Base-by-base conservation (phyloP, 2,329 filamentous ascomycete species). In the Plenodomus lindquistii region DNA sequence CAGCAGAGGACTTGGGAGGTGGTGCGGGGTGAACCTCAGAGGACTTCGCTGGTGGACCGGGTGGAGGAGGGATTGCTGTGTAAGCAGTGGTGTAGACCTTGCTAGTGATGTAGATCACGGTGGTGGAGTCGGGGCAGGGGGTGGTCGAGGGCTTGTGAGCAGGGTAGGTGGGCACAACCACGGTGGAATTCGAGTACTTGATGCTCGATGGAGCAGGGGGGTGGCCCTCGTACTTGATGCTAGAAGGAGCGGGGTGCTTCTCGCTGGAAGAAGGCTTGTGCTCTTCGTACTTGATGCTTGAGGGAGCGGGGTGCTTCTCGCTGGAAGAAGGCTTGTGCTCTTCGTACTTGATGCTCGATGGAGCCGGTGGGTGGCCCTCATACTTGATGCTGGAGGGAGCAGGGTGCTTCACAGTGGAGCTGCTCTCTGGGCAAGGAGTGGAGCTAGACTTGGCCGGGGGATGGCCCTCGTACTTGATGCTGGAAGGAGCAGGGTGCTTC, bases 31-130 rank as follows among this genome's bases (percentile, higher is more conserved):
- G 40, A 10, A 44, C 39, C 21, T 37, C n/a, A n/a, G n/a, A 15
- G 17, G 38, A 6, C 18, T 18, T 42, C n/a, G 44, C 29, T 16
- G 27, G 20, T 10, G 44, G n/a, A n/a, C n/a, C n/a, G n/a, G n/a
- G n/a, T n/a, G n/a, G n/a, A n/a, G n/a, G n/a, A n/a, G n/a, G n/a
- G n/a, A n/a, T n/a, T n/a, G n/a, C n/a, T n/a, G n/a, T n/a, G n/a
- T n/a, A n/a, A n/a, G n/a, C n/a, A n/a, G n/a, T n/a, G n/a, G n/a
- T n/a, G 22, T 42, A 37, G n/a, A 18, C 31, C 37, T 46, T 55
- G 15, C 49, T 55, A 44, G 52, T 31, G 38, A 35, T 54, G 52
- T 17, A 48, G 37, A 47, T 39, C 36, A 31, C 13, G 48, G 51
- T 18, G 40, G 42, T 42, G 22, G 27, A 22, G 24, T 22, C 19